Percentiles rank a stretch among this genome's conserved stretches.
Conservation (phyloP, 148 eudicot species). For the Rhododendron griersonianum region DNA sequence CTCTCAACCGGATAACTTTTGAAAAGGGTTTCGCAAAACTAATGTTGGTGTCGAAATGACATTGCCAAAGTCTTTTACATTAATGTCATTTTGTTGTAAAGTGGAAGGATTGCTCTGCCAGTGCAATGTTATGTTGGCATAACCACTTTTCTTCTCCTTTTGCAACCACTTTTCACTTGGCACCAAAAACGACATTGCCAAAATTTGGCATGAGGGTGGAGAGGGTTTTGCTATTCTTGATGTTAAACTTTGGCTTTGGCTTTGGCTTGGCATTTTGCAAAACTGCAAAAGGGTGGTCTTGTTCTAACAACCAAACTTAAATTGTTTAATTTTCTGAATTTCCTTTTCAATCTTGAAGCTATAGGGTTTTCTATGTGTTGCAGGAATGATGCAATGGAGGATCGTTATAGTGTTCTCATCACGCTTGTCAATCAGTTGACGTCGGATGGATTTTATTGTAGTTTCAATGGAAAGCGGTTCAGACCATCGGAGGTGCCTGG, state of each 20-base stretch:
- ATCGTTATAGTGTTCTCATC: conserved; percentile 81
- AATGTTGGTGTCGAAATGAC: background rate
- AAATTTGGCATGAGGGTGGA: background rate
- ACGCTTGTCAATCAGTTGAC: conserved; percentile 47
- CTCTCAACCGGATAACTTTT: background rate
- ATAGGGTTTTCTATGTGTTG: conserved; percentile 7
- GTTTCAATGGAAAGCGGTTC: conserved; percentile 74
- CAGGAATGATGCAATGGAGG: conserved; percentile 90
- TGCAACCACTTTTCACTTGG: background rate
- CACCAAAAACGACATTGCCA: background rate
- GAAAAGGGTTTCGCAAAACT: background rate
- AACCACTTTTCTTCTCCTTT: background rate
- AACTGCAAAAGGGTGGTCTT: background rate
- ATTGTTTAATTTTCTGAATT: background rate
- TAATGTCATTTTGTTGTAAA: background rate
- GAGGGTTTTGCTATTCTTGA: background rate
- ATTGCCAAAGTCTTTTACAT: background rate
- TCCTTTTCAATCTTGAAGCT: background rate
- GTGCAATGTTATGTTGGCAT: background rate
- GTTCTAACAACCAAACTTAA: background rate
- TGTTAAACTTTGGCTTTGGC: background rate
- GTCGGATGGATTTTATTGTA: conserved; percentile 72
- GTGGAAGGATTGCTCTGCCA: background rate
- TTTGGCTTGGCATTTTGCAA: background rate
- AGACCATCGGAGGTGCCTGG: conserved; percentile 66